Base-by-base conservation (phyloP, 2,329 filamentous ascomycete genomes). In the Apiospora aurea region DNA sequence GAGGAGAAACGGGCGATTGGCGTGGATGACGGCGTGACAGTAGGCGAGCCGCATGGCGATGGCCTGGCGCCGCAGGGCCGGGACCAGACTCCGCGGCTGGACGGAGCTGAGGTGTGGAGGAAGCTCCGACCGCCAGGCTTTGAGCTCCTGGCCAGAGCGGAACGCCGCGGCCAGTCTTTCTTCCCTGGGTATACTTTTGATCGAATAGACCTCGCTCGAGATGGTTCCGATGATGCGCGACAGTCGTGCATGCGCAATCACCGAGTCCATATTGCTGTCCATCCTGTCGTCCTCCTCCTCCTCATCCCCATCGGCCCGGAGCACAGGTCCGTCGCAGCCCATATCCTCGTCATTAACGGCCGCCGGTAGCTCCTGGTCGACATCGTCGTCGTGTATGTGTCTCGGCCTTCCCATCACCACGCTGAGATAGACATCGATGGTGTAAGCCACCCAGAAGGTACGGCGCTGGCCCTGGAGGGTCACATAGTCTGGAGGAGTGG, bases 361-460 rank as follows among this genome's bases (percentile, higher is more conserved):
- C 21, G 84, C 84, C 0, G 90, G 90, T n/a, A 89, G 83, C 2
- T 87, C 85, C 72, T 91, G 89, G 70, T 92, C 89, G 67, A 91
- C 89, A 69, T 92, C 89, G 46, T 91, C 88, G 64, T 92, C 89
- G 68, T 90, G 89, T 38, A 91, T 88, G 18, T 90, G 84, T 10
- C 88, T 80, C 0, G 90, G 90, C 7, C 90, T 83, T 0, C 90
- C 90, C 43, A 91, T 86, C 24, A 91, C 87, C n/a, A 90, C 88
- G 34, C 88, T 88, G 0, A 92, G 81, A 71, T 91, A 91, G 51
- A 89, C 89, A 75, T 92, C 90, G 1, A 92, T 80, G 0, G 87
- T 88, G 75, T 92, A 92, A 0, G 88, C 86, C 3, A 86, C 86
- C 90, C 90, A 92, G 69, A 92, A 91, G 24, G 46, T 87, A 0